These are phyloP conservation scores for Thozetella sp. DNA, from an alignment of 495 filamentous ascomycete species.

Conservation along the genomic window DNA sequence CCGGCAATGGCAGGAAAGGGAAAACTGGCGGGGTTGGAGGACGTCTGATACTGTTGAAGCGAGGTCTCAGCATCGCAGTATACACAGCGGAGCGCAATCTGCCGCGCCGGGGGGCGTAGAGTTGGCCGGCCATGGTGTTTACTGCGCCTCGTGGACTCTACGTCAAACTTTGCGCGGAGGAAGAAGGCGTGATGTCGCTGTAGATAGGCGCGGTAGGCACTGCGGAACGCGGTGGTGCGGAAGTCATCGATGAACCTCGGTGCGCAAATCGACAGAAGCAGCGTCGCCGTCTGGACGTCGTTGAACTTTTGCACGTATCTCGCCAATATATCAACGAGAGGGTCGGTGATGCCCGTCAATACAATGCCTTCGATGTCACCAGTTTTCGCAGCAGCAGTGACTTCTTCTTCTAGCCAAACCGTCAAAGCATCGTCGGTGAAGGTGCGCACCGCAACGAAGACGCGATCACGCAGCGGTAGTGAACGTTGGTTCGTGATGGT, in stretches of 20 bases:
- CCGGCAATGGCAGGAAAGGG: constrained; percentile 8
- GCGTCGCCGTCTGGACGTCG: constrained; percentile 87
- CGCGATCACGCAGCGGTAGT: constrained; percentile 81
- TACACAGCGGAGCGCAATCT: constrained; percentile 81
- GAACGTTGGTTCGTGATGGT: constrained; percentile 79
- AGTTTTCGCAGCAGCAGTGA: constrained; percentile 61
- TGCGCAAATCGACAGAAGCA: constrained; percentile 78
- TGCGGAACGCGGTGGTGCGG: constrained; percentile 78
- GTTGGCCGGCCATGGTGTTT: constrained; percentile 65
- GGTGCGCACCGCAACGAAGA: constrained; percentile 84
- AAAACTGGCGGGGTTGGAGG: constrained; percentile 10
- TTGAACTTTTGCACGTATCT: constrained; percentile 85
- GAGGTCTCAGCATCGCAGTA: constrained; percentile 68
- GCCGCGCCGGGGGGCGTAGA: constrained; percentile 66
- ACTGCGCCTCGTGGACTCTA: constrained; percentile 57
- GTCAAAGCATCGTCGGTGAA: constrained; percentile 78
- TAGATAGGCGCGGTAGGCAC: constrained; percentile 78
- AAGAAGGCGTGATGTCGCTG: constrained; percentile 61
- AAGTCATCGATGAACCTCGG: constrained; percentile 82
- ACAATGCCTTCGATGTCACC: constrained; percentile 90
- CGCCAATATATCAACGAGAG: constrained; percentile 79
- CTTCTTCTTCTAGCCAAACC: constrained; percentile 66
- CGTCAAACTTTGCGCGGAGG: constrained; percentile 64
- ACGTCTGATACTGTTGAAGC: constrained; percentile 18
- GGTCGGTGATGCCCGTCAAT: constrained; percentile 81